Evolutionary conservation across 1,139 yeast genomes (phyloP), one percentile per base, ranked within the genome.

Genomic region (Suhomyces panamericanus): DNA sequence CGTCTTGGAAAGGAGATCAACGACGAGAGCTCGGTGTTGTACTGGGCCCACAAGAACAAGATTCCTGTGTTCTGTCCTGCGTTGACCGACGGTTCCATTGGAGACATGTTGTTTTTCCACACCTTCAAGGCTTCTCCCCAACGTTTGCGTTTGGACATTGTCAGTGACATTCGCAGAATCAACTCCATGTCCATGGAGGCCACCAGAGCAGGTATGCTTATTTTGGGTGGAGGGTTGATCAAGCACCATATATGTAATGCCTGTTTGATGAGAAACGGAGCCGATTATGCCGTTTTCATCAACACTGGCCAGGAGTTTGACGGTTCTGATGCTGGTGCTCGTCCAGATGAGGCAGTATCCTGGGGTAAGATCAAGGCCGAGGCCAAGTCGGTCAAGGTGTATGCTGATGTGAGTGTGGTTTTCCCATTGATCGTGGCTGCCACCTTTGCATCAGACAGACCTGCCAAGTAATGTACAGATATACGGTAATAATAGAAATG

Each of bases 321-420:
- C 62, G 99, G 99, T 41, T 88, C 96, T 13, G 99, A 93, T 66
- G 98, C 99, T 14, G 99, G 99, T 52, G 99, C 99, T 6, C 81
- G 99, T 62, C 98, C 99, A 1, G 99, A 95, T 64, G 99, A 93
- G 70, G 99, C 99, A 24, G 86, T 93, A 43, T 87, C 96, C 38
- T 93, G 99, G 99, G 99, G 99, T 51, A 93, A 93, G 68, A 93
- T 93, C 67, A 89, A 89, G 69, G 85, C 96, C 6, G 96, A 90
- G 38, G 99, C 99, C 29, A 81, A 81, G 57, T 81, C 84, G 50
- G 95, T 90, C 47, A 93, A 93, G 70, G 93, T 93, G 38, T 93
- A 88, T 58, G 96, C 96, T 12, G 99, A 93, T 64, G 99, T 88
- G n/a, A 87, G 96, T 22, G 77, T 89, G 29, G 98, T 93, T 15